Evolutionary conservation across 2,329 filamentous ascomycete species (phyloP), one percentile per base, ranked within the genome.

Genomic region (Xylaria sp.): DNA sequence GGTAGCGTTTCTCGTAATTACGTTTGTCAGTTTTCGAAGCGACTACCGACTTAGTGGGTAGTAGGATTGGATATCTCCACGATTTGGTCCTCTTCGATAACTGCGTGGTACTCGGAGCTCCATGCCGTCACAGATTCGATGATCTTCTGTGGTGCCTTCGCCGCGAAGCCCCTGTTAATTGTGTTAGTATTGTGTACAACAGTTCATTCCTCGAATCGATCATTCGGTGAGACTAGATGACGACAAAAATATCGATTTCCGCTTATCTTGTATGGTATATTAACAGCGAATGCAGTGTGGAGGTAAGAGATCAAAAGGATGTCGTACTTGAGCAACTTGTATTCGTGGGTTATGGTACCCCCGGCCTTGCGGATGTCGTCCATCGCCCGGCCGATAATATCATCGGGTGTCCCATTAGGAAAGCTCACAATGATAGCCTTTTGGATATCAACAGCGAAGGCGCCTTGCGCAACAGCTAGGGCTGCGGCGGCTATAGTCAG

Each of bases 351-450:
- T 74, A 97, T 93, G 58, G 87, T 81, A 45, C 93, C 93, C 58
- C 92, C 92, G 45, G 89, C 90, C 53, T 89, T 83, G 60, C 84
- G 80, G 74, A 97, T 90, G 2, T 88, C 87, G 48, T 90, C 81
- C 83, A 91, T 96, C 52, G 93, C 93, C 64, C 91, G 80, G 25
- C 89, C 82, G 36, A 97, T 79, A 41, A 97, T 82, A 41, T 83
- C 85, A 70, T 91, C 83, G 23, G 93, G 90, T 15, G 89, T 91
- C 56, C 88, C 85, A 60, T 89, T 83, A 28, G 91, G 89, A 77
- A 93, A 97, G 76, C 87, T 93, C 75, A 97, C 85, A 74, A 97
- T 90, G 71, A 97, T 89, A 41, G 89, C 87, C 80, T 93, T 93
- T 77, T 90, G 86, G 70, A 84, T 83, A 65, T 91, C 90, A 74